Evolutionary conservation across 176 grass and related monocot genomes (phyloP), one percentile per base, ranked within the genome.

Genomic region (Elaeis guineensis): DNA sequence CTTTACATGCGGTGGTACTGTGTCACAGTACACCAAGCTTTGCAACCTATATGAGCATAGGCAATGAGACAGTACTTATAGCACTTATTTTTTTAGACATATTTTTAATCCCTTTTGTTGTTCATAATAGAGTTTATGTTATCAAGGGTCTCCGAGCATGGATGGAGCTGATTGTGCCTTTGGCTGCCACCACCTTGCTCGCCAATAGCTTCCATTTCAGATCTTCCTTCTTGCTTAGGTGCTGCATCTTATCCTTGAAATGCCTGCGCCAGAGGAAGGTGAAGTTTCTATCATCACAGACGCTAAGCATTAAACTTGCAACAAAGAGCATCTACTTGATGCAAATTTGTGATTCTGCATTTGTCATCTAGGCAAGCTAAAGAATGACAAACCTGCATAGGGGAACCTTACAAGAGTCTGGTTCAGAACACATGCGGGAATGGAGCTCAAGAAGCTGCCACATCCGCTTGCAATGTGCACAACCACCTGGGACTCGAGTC

Each of bases 371-470:
- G 3, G 35, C 35, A 44, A 44, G 35, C 35, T 44, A 12, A 44
- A 2, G 1, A 44, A 44, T 44, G 8, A 11, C 25, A 35, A 53
- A 90, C 91, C 83, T 84, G 74, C 86, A 95, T 14, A 95, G 75
- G 53, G 91, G 91, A 23, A 95, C 91, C 74, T 83, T 87, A 78
- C 86, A 95, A 29, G 54, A 67, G 59, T 66, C 75, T 2, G 60
- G 69, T 50, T 75, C 61, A 5, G 57, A 62, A 55, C 91, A 95
- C 62, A 95, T 86, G 49, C 80, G 72, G 5, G 91, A 95, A 62
- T 95, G 91, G 50, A 95, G 74, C 68, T 87, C 83, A 50, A 95
- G 83, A 49, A 95, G 74, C 68, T 95, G 91, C 91, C 91, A 95
- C 72, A 90, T 90, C 0, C 86, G 75, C 78, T 90, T 95, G 71